Evolutionary conservation across 441 rosid genomes (phyloP).

Genomic region (Aleurites moluccanus): DNA sequence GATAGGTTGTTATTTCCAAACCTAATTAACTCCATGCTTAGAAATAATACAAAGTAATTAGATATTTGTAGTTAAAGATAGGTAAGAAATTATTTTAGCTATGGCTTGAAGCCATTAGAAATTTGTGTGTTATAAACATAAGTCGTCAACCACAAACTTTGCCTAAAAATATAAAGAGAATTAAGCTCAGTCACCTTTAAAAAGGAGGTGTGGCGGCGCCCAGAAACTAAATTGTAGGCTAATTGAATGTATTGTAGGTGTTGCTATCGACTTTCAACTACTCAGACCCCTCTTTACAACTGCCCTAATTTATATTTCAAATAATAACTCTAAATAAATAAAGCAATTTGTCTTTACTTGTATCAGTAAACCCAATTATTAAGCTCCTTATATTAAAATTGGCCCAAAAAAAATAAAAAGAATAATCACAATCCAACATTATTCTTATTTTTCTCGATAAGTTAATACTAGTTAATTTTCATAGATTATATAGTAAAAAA

Average conservation of each 20-base stretch:
- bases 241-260: slow-evolving; percentile 53
- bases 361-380: no score
- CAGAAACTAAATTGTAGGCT: slow-evolving; percentile 51
- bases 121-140: neutral
- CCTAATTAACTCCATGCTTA: neutral
- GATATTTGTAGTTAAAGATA: neutral
- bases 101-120: neutral
- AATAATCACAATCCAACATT: no score
- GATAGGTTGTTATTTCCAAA: neutral
- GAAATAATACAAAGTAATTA: no score
- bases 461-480: no score
- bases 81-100: slow-evolving; percentile 6
- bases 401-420: no score
- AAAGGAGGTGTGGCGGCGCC: slow-evolving; percentile 35
- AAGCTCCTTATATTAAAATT: no score
- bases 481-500: no score
- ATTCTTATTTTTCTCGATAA: no score
- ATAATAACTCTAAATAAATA: neutral
- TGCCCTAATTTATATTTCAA: slow-evolving; percentile 35
- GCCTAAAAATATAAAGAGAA: no score
- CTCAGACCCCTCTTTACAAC: slow-evolving; percentile 37
- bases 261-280: slow-evolving; percentile 51
- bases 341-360: no score
- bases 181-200: no score
- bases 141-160: neutral